phyloP scores from a whole-genome alignment of 306 rosid species.

The Trifolium repens region DNA sequence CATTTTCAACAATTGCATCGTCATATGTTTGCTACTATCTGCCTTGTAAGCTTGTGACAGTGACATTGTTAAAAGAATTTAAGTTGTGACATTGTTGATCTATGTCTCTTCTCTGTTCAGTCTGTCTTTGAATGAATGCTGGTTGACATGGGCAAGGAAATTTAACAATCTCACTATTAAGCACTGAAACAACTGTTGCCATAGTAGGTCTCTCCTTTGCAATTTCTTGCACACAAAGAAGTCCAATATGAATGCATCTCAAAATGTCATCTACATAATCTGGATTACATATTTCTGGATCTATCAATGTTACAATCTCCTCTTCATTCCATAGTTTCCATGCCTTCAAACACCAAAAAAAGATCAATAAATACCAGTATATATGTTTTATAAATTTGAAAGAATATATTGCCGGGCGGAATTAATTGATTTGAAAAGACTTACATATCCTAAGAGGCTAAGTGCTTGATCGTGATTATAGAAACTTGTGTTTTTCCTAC shows the following conservation, averaged over 20 bases:
- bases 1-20: too few relatives aligned
- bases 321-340: conserved; percentile 47
- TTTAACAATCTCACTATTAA: conserved; percentile 34
- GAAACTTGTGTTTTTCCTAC: conserved; percentile 31
- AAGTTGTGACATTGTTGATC: not conserved
- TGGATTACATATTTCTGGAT: conserved; percentile 13
- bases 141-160: conserved; percentile 37
- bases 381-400: too few relatives aligned
- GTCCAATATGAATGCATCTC: conserved; percentile 46
- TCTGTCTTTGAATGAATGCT: conserved; percentile 9
- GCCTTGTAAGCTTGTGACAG: conserved; percentile 14
- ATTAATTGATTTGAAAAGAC: not conserved
- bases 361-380: not conserved
- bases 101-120: not conserved
- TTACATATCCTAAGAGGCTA: conserved; percentile 35
- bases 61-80: not conserved
- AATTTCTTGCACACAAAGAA: conserved; percentile 41
- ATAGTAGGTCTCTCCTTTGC: conserved; percentile 38
- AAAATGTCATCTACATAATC: not conserved
- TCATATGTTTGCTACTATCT: not conserved
- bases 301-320: not conserved
- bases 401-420: too few relatives aligned
- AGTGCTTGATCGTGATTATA: not conserved
- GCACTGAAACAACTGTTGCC: conserved; percentile 39
- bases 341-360: conserved; percentile 25